Evolutionary conservation across 2,329 filamentous ascomycete species (phyloP).

Genomic region (Grosmannia clavigera): DNA sequence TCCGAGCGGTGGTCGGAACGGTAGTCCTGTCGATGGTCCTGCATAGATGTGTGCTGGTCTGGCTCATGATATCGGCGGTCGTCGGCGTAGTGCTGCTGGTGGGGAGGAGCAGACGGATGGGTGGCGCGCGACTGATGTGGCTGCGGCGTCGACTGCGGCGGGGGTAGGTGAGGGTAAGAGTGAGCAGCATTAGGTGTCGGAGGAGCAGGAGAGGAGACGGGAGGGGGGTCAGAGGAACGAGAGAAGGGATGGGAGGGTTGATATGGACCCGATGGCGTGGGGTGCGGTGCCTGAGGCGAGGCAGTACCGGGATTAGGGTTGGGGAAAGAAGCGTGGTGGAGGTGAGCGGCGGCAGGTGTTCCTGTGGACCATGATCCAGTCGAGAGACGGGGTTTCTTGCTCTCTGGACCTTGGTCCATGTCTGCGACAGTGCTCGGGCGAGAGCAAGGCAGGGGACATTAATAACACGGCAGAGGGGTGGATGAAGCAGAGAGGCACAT

Average conservation of each 20-base stretch:
- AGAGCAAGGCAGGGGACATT: slow-evolving; percentile 13
- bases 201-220: slow-evolving; percentile 1
- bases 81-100: slow-evolving; percentile 25
- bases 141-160: neutral
- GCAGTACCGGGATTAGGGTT: slow-evolving; percentile 22
- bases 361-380: slow-evolving; percentile 16
- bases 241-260: slow-evolving; percentile 24
- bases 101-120: slow-evolving; percentile 27
- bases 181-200: neutral
- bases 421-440: slow-evolving; percentile 23
- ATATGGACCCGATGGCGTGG: slow-evolving; percentile 25
- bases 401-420: slow-evolving; percentile 50
- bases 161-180: neutral
- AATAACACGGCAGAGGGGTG: slow-evolving; percentile 11
- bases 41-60: slow-evolving; percentile 41
- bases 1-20: neutral
- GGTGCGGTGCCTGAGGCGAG: slow-evolving; percentile 20
- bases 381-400: slow-evolving; percentile 46
- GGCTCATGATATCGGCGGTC: slow-evolving; percentile 46
- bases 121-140: slow-evolving; percentile 2
- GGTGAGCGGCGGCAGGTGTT: neutral
- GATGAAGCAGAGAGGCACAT: slow-evolving; percentile 5
- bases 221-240: slow-evolving; percentile 22
- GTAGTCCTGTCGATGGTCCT: slow-evolving; percentile 30
- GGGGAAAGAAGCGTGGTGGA: slow-evolving; percentile 28